Base-by-base conservation (phyloP, 169 alveolate genomes). In the Plasmodium vinckei region DNA sequence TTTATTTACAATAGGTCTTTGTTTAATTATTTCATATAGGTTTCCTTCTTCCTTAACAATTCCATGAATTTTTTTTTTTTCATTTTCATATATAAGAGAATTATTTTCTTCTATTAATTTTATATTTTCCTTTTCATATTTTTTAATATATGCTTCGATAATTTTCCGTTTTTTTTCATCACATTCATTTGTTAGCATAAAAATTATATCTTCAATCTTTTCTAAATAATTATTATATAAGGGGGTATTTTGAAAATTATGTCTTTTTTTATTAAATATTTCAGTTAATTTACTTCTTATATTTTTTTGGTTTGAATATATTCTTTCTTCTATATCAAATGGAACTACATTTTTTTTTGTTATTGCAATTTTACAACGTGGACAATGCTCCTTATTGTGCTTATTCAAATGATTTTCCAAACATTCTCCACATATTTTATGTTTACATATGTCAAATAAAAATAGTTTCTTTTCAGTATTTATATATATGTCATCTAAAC, bases 1-100 rank as follows among this genome's bases (percentile, higher is more conserved):
- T 73, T 87, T 73, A 19, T 87, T 87, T n/a, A 90, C 92, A 60
- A 94, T 90, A 6, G 95, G 94, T 39, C 94, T 91, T 10, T 93
- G 94, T 54, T 94, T 94, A 56, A 91, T 94, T 64, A 94, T 89
- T 65, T 94, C 96, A 87, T 94, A 94, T 54, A 94, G 92, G 19
- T 88, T 92, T 5, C 92, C 87, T 67, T 94, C 96, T 57, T 61
- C 82, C 49, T 94, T 93, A 21, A 94, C 96, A 17, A 94, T 92
- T 49, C 88, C 86, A 59, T 71, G 91, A 2, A 94, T 92, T 70
- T 91, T 89, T 59, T 89, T 94, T 59, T 87, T 73, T 92, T 93
- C 72, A 72, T 71, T 77, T 94, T 88, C 94, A 89, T 61, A 72
- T n/a, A 42, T 47, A 59, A 79, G 67, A 54, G 92, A 94, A 64